A percentile compares a stretch with the other conserved stretches of the same genome.
Evolutionary conservation across 306 rosid species (phyloP).

Genomic region (Cyclanthera cordifolia): DNA sequence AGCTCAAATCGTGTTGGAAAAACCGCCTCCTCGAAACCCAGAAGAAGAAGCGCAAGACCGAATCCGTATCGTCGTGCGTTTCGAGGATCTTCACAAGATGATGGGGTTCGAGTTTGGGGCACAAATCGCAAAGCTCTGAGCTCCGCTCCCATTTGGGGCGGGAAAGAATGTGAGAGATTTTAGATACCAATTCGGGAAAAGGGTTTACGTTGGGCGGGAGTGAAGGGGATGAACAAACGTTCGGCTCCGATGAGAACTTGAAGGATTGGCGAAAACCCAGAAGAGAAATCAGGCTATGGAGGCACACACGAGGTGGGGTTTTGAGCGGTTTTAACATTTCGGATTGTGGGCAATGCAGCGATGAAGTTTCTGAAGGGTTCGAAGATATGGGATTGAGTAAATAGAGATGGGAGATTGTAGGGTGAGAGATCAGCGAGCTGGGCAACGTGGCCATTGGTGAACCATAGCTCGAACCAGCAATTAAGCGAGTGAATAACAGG

Average conservation of each 20-base stretch:
- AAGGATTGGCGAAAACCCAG: constrained; percentile 20
- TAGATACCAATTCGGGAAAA: constrained; percentile 14
- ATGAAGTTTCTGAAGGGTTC: constrained; percentile 11
- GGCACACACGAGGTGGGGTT: constrained; percentile 18
- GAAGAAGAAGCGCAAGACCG: constrained; percentile 29
- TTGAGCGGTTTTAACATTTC: constrained; percentile 24
- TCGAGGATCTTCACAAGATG: constrained; percentile 20
- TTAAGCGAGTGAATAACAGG: background rate
- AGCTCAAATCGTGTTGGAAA: constrained; percentile 20
- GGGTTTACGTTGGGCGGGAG: constrained; percentile 1
- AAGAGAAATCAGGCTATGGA: constrained; percentile 8
- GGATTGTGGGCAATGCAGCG: constrained; percentile 5
- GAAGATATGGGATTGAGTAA: constrained; percentile 5
- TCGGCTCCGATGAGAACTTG: constrained; percentile 13
- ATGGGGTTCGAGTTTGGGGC: constrained; percentile 14
- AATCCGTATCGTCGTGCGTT: constrained; percentile 20
- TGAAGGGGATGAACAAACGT: constrained; percentile 7
- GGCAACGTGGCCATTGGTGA: constrained; percentile 25
- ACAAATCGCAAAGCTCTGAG: constrained; percentile 20
- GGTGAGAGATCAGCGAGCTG: constrained; percentile 11
- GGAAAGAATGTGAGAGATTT: constrained; percentile 22
- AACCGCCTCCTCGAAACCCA: constrained; percentile 24
- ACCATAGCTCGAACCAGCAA: constrained; percentile 9
- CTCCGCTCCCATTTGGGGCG: constrained; percentile 26
- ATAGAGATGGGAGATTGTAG: background rate